Base-by-base conservation (phyloP, 129 eudicot genomes). In the Tagetes patula region DNA sequence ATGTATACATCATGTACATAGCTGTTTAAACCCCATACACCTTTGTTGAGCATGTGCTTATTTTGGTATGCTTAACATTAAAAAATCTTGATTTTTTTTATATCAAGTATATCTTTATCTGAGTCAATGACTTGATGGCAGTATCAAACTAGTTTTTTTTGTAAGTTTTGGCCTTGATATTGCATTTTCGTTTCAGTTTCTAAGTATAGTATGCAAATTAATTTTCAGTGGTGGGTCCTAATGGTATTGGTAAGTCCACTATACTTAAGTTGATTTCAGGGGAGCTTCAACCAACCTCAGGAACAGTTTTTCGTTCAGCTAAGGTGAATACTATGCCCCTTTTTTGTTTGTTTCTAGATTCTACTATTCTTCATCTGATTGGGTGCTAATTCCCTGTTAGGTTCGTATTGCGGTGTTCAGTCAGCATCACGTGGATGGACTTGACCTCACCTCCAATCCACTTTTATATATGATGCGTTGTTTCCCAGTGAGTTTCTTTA, bases 381-480 rank as follows among this genome's bases (percentile, higher is more conserved):
- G 13, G n/a, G 39, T 39, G 31, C 39, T 42, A 45, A 50, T 49
- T 43, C 40, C 5, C 50, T 40, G 14, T 73, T 90, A 94, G 98
- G 98, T 94, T 69, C 96, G 98, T 75, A 94, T 94, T 75, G 97
- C 98, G 64, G 93, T 88, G n/a, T 94, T 94, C 73, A 94, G 96
- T 85, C 98, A 94, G 84, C 97, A 90, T 74, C 98, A 94, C 65
- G 97, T 94, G 72, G 98, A 94, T 70, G 98, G 99, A 68, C 87
- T 94, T 42, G 97, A 94, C 75, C 85, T 94, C n/a, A 76, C 99
- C 82, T 94, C 99, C 71, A 90, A 94, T 83, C 99, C 99, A 37
- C 97, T 94, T 77, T 85, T 94, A 42, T 94, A 94, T 67, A 85
- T 94, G 99, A 94, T 94, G 99, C 96, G 93, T n/a, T 87, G 96